These are phyloP conservation scores for Rubroboletus satanas DNA, from an alignment of 768 basidiomycete genomes.

Conservation along the genomic window DNA sequence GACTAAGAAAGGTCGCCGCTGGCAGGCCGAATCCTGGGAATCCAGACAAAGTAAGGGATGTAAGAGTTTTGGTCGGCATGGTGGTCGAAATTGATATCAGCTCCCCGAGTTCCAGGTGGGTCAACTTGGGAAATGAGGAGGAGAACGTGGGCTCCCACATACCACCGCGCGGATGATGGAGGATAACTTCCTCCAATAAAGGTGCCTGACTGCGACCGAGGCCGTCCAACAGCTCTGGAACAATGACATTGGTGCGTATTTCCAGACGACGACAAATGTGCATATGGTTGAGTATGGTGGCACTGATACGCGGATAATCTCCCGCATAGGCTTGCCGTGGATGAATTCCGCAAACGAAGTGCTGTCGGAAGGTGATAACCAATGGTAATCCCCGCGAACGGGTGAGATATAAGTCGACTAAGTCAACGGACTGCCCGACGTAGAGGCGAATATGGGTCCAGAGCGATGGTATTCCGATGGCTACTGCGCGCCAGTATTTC, in stretches of 20 bases:
- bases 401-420: slow-evolving; percentile 25
- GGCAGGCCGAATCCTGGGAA: slow-evolving; percentile 22
- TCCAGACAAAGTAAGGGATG: slow-evolving; percentile 25
- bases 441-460: slow-evolving; percentile 36
- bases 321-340: slow-evolving; percentile 16
- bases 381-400: slow-evolving; percentile 27
- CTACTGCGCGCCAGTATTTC: slow-evolving; percentile 39
- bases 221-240: slow-evolving; percentile 24
- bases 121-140: slow-evolving; percentile 21
- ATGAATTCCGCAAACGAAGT: slow-evolving; percentile 17
- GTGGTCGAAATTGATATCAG: slow-evolving; percentile 15
- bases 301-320: slow-evolving; percentile 22
- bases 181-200: slow-evolving; percentile 23
- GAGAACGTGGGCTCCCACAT: slow-evolving; percentile 6
- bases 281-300: slow-evolving; percentile 27
- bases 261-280: slow-evolving; percentile 26
- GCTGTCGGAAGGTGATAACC: slow-evolving; percentile 20
- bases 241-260: slow-evolving; percentile 21
- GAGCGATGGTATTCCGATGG: slow-evolving; percentile 35
- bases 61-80: slow-evolving; percentile 17
- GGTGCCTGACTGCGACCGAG: slow-evolving; percentile 22
- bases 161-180: slow-evolving; percentile 20
- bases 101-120: slow-evolving; percentile 22
- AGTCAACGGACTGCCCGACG: slow-evolving; percentile 25
- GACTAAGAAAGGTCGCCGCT: slow-evolving; percentile 15